Evolutionary conservation across 2,329 filamentous ascomycete species (phyloP).

Genomic region (Apiospora sp.): DNA sequence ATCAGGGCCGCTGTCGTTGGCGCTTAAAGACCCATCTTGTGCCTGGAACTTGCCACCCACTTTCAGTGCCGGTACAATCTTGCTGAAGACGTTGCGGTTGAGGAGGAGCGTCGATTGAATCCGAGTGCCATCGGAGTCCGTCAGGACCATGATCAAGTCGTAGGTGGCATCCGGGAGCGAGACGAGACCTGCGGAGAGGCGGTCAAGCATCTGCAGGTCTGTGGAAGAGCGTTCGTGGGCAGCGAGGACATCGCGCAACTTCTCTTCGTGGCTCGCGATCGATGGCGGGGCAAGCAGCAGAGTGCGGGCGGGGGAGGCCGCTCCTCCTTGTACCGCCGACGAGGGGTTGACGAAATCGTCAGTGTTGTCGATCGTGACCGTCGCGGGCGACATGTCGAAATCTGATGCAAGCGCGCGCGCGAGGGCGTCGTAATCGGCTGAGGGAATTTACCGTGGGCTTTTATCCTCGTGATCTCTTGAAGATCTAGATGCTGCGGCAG

Average conservation of each 20-base stretch:
- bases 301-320: slow-evolving; percentile 57
- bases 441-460: slow-evolving; percentile 13
- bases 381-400: slow-evolving; percentile 56
- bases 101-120: slow-evolving; percentile 72
- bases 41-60: slow-evolving; percentile 72
- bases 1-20: slow-evolving; percentile 53
- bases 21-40: slow-evolving; percentile 70
- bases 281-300: slow-evolving; percentile 92
- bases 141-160: slow-evolving; percentile 83
- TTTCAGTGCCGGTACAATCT: slow-evolving; percentile 75
- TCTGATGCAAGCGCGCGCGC: slow-evolving; percentile 1
- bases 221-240: slow-evolving; percentile 78
- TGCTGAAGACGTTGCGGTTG: slow-evolving; percentile 70
- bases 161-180: slow-evolving; percentile 80
- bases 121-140: slow-evolving; percentile 75
- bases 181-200: slow-evolving; percentile 82
- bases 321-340: slow-evolving; percentile 34
- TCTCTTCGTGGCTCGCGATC: slow-evolving; percentile 83
- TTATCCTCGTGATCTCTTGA: slow-evolving; percentile 18
- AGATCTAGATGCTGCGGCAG: slow-evolving; percentile 4
- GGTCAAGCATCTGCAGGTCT: slow-evolving; percentile 98
- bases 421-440: slow-evolving; percentile 9
- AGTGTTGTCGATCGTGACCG: slow-evolving; percentile 50
- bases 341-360: slow-evolving; percentile 36
- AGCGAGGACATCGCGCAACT: slow-evolving; percentile 74